Percentiles rank a stretch among this genome's conserved stretches.
Evolutionary conservation across 768 basidiomycete genomes (phyloP).

Genomic region (Trametes villosa): DNA sequence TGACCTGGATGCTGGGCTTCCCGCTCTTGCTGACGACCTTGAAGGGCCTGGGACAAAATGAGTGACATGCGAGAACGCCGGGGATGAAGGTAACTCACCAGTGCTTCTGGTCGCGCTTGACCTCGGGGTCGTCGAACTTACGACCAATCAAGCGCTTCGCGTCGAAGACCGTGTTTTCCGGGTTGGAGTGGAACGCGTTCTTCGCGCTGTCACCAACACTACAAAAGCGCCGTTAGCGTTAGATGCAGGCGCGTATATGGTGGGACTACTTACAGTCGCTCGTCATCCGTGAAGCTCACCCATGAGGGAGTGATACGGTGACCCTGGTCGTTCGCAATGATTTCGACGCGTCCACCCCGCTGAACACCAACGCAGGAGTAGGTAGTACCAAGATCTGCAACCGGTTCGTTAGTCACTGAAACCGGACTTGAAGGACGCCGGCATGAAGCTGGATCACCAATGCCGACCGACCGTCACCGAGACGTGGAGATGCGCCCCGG

Average conservation of each 20-base stretch:
- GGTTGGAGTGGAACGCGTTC: conserved; percentile 92
- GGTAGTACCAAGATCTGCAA: conserved; percentile 91
- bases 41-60: conserved; percentile 56
- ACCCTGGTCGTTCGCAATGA: conserved; percentile 57
- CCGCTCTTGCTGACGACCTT: conserved; percentile 75
- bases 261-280: conserved; percentile 47
- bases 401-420: no score
- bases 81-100: conserved; percentile 45
- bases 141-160: conserved; percentile 95
- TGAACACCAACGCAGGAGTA: conserved; percentile 84
- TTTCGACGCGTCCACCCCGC: conserved; percentile 49
- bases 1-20: conserved; percentile 79
- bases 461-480: no score
- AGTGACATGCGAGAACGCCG: not conserved
- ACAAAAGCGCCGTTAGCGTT: conserved; percentile 6
- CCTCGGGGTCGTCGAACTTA: conserved; percentile 78
- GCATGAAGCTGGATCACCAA: no score
- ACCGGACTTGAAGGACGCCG: no score
- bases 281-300: conserved; percentile 62
- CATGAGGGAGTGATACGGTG: conserved; percentile 69
- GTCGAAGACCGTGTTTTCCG: conserved; percentile 93
- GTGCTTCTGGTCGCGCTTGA: conserved; percentile 85
- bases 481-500: no score
- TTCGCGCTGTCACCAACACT: conserved; percentile 94
- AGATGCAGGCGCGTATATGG: not conserved